A percentile compares a stretch with the other conserved stretches of the same genome.
phyloP scores from a whole-genome alignment of 1,139 yeast genomes.

The Blastobotrys malaysiensis region DNA sequence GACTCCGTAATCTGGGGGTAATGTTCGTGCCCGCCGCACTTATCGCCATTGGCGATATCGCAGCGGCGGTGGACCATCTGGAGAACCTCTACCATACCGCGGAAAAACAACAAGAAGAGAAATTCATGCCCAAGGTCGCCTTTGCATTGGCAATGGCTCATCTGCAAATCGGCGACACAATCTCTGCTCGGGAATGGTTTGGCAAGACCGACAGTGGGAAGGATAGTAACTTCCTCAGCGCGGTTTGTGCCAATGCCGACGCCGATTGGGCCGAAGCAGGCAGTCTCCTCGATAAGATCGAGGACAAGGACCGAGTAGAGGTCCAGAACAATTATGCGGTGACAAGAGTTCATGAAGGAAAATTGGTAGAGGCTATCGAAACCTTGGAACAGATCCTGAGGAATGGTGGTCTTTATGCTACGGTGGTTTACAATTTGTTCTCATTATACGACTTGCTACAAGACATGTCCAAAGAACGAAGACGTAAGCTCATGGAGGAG shows the following conservation, averaged over 20 bases:
- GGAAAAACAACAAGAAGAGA: conserved; percentile 9
- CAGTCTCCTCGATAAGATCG: conserved; percentile 10
- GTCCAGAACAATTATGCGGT: conserved; percentile 24
- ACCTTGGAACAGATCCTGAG: conserved; percentile 33
- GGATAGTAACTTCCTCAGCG: conserved; percentile 15
- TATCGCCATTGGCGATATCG: conserved; percentile 30
- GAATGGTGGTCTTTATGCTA: conserved; percentile 19
- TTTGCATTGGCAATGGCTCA: conserved; percentile 24
- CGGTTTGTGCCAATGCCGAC: conserved; percentile 28
- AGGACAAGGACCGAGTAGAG: conserved; percentile 5
- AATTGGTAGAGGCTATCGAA: conserved; percentile 41
- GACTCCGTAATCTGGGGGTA: conserved; percentile 28
- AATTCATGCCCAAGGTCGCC: conserved; percentile 17
- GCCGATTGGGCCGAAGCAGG: conserved; percentile 25
- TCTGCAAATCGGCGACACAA: conserved; percentile 29
- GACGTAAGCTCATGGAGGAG: conserved; percentile 1
- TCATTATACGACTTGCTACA: conserved; percentile 27
- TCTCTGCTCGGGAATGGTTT: conserved; percentile 30
- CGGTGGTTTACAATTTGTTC: conserved; percentile 26
- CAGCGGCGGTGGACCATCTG: conserved; percentile 31
- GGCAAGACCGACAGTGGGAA: conserved; percentile 12
- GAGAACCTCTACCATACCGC: conserved; percentile 21
- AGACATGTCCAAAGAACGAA: conserved; percentile 19
- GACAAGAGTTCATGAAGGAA: conserved; percentile 32
- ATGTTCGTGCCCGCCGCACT: conserved; percentile 31